Evolutionary conservation across 1,139 yeast genomes (phyloP), one percentile per base, ranked within the genome.

Genomic region (Eremothecium sinecaudum): DNA sequence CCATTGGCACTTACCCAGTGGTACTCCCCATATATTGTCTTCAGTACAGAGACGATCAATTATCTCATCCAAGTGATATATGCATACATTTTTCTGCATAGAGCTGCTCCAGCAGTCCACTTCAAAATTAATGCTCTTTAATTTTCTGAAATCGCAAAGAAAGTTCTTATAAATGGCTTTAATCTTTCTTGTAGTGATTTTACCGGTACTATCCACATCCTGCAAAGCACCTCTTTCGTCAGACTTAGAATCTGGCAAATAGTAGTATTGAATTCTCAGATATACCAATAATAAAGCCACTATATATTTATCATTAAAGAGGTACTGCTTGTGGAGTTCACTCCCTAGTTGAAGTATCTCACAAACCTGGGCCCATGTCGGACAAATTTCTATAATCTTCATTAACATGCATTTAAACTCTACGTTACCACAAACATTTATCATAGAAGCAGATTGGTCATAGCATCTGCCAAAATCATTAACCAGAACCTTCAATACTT

Each of bases 21-120:
- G 58, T 10, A 56, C 44, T 2, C 59, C 59, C 60, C 60, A 56
- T 16, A 56, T 51, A 21, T 50, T 48, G 18, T 43, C 38, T 18
- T 46, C 37, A 2, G 42, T 43, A 16, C 40, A 36, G 14, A 56
- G 35, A 46, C 53, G 44, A 24, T 51, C 56, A n/a, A 51, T 51
- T 5, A 54, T 31, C 34, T 54, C 58, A 36, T 56, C 60, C 28
- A 53, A 36, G 36, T 54, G 58, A 12, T 44, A 23, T 5, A 52
- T 44, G 5, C 28, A 35, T 11, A 38, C 35, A 3, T 40, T 37
- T 24, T 30, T 28, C 24, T 44, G 46, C 5, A 29, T 21, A 2
- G 57, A 45, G 17, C 32, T 32, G 5, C 54, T 42, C 55, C 55
- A 52, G 33, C 57, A 52, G 32, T 54, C 59, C 19, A 36, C 34